phyloP scores from a whole-genome alignment of 2,329 filamentous ascomycete genomes.

The Trichoderma koningii region DNA sequence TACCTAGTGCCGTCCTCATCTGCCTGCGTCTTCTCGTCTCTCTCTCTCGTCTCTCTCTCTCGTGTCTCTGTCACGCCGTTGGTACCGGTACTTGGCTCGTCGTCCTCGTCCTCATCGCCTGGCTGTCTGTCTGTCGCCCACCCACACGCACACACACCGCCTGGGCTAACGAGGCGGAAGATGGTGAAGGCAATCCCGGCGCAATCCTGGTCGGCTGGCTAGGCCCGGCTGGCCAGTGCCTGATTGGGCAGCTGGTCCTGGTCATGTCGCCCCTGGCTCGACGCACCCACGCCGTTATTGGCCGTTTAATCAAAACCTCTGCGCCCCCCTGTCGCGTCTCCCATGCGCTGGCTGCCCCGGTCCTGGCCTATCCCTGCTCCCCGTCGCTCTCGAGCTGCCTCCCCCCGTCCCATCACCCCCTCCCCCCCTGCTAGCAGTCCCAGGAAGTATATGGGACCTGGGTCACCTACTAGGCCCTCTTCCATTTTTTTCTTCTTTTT shows the following conservation, averaged over 20 bases:
- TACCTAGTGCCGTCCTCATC: too few relatives aligned
- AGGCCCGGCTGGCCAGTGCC: conserved; percentile 51
- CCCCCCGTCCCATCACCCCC: conserved; percentile 22
- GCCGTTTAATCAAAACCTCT: conserved; percentile 54
- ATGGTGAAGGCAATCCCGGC: conserved; percentile 40
- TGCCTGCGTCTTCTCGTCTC: not conserved
- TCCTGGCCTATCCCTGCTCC: conserved; percentile 27
- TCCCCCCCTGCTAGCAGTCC: conserved; percentile 23
- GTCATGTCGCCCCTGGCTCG: conserved; percentile 41
- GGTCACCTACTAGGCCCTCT: conserved; percentile 27
- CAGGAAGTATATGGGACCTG: conserved; percentile 29
- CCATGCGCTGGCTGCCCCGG: conserved; percentile 50
- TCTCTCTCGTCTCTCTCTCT: not conserved
- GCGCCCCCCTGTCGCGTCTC: conserved; percentile 51
- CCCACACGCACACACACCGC: conserved; percentile 40
- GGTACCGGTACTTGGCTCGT: conserved; percentile 6
- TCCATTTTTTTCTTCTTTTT: conserved; percentile 15
- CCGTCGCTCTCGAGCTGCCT: conserved; percentile 27
- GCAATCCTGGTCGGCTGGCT: conserved; percentile 46
- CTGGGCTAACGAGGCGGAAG: conserved; percentile 38
- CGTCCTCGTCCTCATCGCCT: not conserved
- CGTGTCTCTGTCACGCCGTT: too few relatives aligned
- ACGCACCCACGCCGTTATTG: conserved; percentile 48
- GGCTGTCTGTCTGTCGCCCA: not conserved
- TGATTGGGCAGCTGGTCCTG: conserved; percentile 53